Conservation (phyloP, 2,329 filamentous ascomycete genomes). For the Sporothrix pallida region DNA sequence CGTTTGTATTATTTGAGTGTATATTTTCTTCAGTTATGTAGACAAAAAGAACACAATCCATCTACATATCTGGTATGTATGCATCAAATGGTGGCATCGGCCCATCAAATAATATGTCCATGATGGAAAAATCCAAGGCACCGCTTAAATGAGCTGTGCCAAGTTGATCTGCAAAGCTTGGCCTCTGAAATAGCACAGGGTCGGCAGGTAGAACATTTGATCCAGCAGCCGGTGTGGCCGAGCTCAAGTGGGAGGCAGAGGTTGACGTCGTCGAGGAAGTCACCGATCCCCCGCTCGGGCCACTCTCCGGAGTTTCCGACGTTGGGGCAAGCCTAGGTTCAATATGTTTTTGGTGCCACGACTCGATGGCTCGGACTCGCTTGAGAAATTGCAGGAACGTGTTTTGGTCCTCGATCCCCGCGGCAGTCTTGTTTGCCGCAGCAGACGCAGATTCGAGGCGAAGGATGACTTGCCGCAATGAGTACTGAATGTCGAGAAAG, state of each 20-base stretch:
- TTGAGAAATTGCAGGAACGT: background rate
- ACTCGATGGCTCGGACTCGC: background rate
- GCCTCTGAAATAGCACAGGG: too few relatives aligned
- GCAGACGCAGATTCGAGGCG: background rate
- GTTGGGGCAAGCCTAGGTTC: background rate
- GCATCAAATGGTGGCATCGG: background rate
- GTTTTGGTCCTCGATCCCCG: background rate
- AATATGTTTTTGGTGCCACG: background rate
- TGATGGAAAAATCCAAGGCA: background rate
- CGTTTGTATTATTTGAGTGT: too few relatives aligned
- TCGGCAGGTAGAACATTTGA: too few relatives aligned
- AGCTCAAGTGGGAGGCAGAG: background rate
- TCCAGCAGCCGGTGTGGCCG: too few relatives aligned
- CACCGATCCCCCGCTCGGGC: background rate
- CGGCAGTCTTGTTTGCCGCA: background rate
- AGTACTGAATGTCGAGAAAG: conserved; percentile 8
- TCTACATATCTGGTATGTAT: conserved; percentile 4
- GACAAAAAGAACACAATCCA: background rate
- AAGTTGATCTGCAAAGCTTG: too few relatives aligned
- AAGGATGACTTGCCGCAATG: background rate
- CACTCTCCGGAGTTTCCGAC: background rate
- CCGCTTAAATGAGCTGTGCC: too few relatives aligned
- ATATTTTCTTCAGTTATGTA: background rate
- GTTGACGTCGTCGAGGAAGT: background rate
- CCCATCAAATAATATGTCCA: conserved; percentile 6